A percentile compares a stretch with the other conserved stretches of the same genome.
These are phyloP conservation scores for Dactylellina sp. DNA, from an alignment of 2,329 filamentous ascomycete species.

Conservation along the genomic window DNA sequence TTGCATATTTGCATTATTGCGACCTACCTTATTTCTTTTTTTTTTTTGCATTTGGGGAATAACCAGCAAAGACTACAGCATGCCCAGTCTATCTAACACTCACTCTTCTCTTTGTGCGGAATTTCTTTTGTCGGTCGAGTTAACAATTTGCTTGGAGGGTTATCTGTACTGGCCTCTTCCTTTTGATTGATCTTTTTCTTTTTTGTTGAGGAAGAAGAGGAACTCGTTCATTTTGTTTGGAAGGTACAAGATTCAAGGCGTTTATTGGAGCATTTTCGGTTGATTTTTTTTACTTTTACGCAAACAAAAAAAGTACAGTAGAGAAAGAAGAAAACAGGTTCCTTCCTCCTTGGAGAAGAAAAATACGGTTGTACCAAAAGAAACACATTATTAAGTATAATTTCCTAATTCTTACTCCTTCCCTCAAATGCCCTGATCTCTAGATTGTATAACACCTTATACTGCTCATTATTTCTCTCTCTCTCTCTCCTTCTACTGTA, in stretches of 20 bases:
- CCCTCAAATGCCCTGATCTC: neutral
- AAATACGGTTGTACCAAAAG: neutral
- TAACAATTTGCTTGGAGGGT: conserved; percentile 3
- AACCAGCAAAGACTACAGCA: conserved; percentile 27
- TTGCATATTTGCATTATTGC: conserved; percentile 39
- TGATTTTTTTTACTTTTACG: conserved; percentile 6
- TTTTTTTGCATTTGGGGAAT: conserved; percentile 15
- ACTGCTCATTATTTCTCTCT: conserved; percentile 1
- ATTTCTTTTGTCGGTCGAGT: conserved; percentile 16
- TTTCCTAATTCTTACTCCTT: conserved; percentile 1
- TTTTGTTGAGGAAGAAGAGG: conserved; percentile 28
- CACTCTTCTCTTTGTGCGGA: conserved; percentile 20
- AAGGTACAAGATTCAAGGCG: conserved; percentile 49
- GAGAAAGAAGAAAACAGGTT: conserved; percentile 33
- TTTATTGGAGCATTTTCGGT: conserved; percentile 41
- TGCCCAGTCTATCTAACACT: conserved; percentile 19
- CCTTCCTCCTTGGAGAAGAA: conserved; percentile 24
- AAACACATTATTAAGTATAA: conserved; percentile 35
- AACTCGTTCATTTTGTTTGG: conserved; percentile 53
- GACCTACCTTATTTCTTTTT: conserved; percentile 31
- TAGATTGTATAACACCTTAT: conserved; percentile 26
- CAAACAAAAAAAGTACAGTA: conserved; percentile 19
- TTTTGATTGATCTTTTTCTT: conserved; percentile 24
- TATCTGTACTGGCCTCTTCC: conserved; percentile 15
- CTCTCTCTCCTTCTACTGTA: neutral